Conservation (phyloP, 208 protist genomes). For the Leishmania major region DNA sequence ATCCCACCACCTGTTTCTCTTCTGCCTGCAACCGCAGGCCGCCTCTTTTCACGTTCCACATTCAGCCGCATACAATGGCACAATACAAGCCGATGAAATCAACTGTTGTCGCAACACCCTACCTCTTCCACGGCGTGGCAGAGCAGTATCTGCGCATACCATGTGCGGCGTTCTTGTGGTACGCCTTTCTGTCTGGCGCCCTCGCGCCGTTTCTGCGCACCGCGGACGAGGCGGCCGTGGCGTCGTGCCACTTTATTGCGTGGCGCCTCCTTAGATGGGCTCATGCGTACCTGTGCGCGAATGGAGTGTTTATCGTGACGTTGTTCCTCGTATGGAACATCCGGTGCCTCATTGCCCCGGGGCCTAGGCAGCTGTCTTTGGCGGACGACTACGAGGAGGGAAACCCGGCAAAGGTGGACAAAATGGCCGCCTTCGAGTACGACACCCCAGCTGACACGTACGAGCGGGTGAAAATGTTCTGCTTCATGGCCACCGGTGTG, state of each 20-base stretch:
- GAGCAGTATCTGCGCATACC: constrained; percentile 32
- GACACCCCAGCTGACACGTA: constrained; percentile 77
- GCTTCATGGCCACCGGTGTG: constrained; percentile 73
- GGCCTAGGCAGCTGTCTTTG: constrained; percentile 49
- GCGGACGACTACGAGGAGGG: constrained; percentile 67
- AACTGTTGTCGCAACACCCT: constrained; percentile 15
- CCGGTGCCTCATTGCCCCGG: constrained; percentile 33
- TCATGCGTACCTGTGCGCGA: constrained; percentile 21
- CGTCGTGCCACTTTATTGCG: not conserved
- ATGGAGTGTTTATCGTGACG: constrained; percentile 24
- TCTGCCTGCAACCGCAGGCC: not conserved
- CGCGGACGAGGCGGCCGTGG: not conserved
- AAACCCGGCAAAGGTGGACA: constrained; percentile 52
- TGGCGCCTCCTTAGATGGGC: constrained; percentile 13
- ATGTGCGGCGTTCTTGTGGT: constrained; percentile 21
- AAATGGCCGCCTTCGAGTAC: constrained; percentile 66
- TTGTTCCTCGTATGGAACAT: constrained; percentile 50
- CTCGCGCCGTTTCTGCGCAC: constrained; percentile 16
- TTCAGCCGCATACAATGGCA: not conserved
- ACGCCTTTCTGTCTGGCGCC: constrained; percentile 12
- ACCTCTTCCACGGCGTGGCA: constrained; percentile 10
- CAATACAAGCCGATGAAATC: not conserved
- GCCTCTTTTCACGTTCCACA: not conserved
- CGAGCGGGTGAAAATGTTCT: constrained; percentile 66
- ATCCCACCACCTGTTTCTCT: no score